Base-by-base conservation (phyloP, 331 rosid species). In the Pyracantha coccinea region DNA sequence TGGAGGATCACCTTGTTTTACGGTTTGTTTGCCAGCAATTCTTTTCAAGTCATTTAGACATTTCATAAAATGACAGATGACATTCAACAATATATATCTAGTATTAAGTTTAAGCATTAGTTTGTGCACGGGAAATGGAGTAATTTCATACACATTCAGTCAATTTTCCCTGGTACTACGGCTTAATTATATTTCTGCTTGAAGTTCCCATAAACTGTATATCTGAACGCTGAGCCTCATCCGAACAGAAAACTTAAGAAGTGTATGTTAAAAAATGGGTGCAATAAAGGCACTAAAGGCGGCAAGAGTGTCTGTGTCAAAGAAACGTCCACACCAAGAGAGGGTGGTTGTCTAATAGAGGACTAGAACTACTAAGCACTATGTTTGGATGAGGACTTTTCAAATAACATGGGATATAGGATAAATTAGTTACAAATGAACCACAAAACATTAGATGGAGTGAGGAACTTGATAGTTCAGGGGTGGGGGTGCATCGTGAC, bases 1-100 rank as follows among this genome's bases (percentile, higher is more conserved):
- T 90, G 92, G 93, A 87, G 77, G 97, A 90, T 84, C 90, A 76
- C 76, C 78, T 80, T 4, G 97, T 93, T 89, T 76, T 77, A 77
- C 84, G 98, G 98, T 90, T 73, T 63, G 87, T 74, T 79, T 71
- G 50, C 50, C 25, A 12, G 4, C 44, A 53, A 80, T 17, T 35
- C 58, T 63, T 54, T 52, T 70, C 33, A 15, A 70, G 25, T 57
- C 32, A 63, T 41, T 63, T 5, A 71, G 45, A 69, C 54, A 6
- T 62, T 47, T 31, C 20, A 13, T 83, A 75, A 66, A 23, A 17
- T 24, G 61, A 69, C 33, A 45, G 35, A 28, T 54, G 35, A 67
- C 50, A 27, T 59, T 38, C 33, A 82, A 65, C 50, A 32, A 5
- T 27, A 25, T 23, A 33, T 11, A 29, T 54, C 47, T 19, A 31